A percentile compares a stretch with the other conserved stretches of the same genome.
Evolutionary conservation across 2,329 filamentous ascomycete genomes (phyloP).

Genomic region (Alternaria rosae): DNA sequence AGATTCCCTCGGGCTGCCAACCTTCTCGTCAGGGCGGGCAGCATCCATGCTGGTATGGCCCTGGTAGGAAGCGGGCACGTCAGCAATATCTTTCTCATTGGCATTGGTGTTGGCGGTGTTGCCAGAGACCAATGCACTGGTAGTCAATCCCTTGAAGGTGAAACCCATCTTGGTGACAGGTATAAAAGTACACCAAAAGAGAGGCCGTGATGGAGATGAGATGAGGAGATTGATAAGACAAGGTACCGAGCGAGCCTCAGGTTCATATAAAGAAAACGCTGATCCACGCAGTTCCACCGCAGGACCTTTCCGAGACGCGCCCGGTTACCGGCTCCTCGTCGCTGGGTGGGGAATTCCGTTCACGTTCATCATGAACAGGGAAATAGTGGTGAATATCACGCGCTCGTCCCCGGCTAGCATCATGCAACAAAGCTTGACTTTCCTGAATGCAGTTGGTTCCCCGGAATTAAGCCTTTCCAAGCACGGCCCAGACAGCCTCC

Average conservation of each 20-base stretch:
- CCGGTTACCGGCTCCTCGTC: constrained; percentile 21
- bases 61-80: constrained; percentile 38
- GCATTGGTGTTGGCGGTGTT: constrained; percentile 17
- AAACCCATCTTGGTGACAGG: constrained; percentile 36
- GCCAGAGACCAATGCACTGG: constrained; percentile 34
- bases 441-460: constrained; percentile 13
- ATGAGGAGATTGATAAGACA: constrained; percentile 40
- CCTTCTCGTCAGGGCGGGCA: constrained; percentile 36
- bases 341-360: constrained; percentile 16
- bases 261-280: constrained; percentile 27
- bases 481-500: constrained; percentile 25
- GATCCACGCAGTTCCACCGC: constrained; percentile 18
- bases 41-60: constrained; percentile 39
- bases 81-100: constrained; percentile 35
- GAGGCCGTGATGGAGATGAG: constrained; percentile 5
- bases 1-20: constrained; percentile 29
- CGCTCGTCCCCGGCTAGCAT: constrained; percentile 19
- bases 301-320: constrained; percentile 10
- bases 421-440: constrained; percentile 15
- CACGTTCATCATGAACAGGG: constrained; percentile 14
- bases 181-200: constrained; percentile 7
- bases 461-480: constrained; percentile 32
- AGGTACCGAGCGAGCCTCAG: constrained; percentile 19
- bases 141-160: constrained; percentile 42
- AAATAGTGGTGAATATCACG: constrained; percentile 14